Evolutionary conservation across 106 monocot genomes (phyloP), one percentile per base, ranked within the genome.

Genomic region (Gastrodia elata): DNA sequence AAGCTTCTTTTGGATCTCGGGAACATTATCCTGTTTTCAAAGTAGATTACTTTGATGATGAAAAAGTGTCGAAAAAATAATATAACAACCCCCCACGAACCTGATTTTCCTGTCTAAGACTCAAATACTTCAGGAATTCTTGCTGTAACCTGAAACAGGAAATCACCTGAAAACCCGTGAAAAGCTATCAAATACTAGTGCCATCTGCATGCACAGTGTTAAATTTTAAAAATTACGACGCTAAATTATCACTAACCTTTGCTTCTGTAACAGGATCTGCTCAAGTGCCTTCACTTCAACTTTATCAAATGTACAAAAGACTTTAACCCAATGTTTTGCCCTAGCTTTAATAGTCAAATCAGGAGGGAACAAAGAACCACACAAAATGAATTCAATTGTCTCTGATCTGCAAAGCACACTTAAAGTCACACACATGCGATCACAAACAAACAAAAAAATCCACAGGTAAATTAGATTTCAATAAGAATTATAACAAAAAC

Each of bases 231-330:
- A 30, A 39, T 46, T 64, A 39, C 4, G 8, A 64, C 40, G 40
- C 40, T 56, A 6, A 41, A 61, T 70, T 14, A 14, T 64, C 61
- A 39, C 76, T 39, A 65, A 97, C 97, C 97, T 92, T 78, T 93
- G 97, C 71, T 97, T 97, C 79, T 97, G 97, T 57, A 81, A 14
- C 43, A 97, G 85, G 70, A 97, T 59, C 75, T 97, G 93, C 74
- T 97, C 93, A 38, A 97, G 83, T 40, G 97, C 93, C 78, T 97
- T 97, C 43, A 83, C 80, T 69, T 97, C 97, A 59, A 91, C 83
- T 81, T 88, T 97, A 65, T 97, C 97, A 79, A 97, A 80, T 40
- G 75, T 41, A 24, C 86, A 78, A 65, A 86, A 90, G 46, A 80
- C 72, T 65, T 64, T 80, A 65, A 85, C 58, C 93, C 97, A 97